These are phyloP conservation scores for Arthroderma uncinatum DNA, from an alignment of 2,329 filamentous ascomycete genomes.

Conservation along the genomic window DNA sequence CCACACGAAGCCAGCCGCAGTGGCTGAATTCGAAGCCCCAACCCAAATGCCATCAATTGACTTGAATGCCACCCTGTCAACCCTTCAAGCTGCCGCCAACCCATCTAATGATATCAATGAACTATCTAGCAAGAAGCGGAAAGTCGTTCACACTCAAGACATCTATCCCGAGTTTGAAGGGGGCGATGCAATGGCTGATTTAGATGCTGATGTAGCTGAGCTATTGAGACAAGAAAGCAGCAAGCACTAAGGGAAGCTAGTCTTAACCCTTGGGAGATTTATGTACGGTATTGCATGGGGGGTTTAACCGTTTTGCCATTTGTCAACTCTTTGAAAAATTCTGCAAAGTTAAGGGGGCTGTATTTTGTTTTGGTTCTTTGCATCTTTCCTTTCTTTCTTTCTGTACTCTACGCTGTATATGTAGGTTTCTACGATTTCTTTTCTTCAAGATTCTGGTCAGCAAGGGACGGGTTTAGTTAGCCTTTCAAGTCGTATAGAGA, in stretches of 20 bases:
- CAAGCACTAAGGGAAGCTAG: conserved; percentile 4
- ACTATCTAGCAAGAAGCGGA: conserved; percentile 38
- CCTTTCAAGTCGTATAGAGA: not conserved
- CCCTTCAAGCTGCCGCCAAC: not conserved
- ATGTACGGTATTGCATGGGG: not conserved
- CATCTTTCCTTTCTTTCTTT: not conserved
- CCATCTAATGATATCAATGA: conserved; percentile 12
- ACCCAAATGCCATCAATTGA: not conserved
- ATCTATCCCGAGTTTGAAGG: conserved; percentile 37
- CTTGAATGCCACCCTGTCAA: not conserved
- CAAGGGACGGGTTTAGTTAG: not conserved
- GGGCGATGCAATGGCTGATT: conserved; percentile 44
- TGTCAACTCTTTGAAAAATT: not conserved
- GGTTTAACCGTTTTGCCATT: not conserved
- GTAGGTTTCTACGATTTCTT: not conserved
- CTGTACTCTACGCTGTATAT: not conserved
- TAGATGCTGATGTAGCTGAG: conserved; percentile 52
- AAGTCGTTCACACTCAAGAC: conserved; percentile 36
- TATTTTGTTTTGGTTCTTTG: not conserved
- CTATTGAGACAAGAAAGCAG: conserved; percentile 41
- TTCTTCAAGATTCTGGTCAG: not conserved
- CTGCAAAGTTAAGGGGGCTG: not conserved
- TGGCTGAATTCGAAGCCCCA: not conserved
- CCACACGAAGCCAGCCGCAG: not conserved
- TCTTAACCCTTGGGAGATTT: not conserved